A percentile compares a stretch with the other conserved stretches of the same genome.
phyloP scores from a whole-genome alignment of 495 filamentous ascomycete genomes.

The Podospora bellae-mahoneyi region DNA sequence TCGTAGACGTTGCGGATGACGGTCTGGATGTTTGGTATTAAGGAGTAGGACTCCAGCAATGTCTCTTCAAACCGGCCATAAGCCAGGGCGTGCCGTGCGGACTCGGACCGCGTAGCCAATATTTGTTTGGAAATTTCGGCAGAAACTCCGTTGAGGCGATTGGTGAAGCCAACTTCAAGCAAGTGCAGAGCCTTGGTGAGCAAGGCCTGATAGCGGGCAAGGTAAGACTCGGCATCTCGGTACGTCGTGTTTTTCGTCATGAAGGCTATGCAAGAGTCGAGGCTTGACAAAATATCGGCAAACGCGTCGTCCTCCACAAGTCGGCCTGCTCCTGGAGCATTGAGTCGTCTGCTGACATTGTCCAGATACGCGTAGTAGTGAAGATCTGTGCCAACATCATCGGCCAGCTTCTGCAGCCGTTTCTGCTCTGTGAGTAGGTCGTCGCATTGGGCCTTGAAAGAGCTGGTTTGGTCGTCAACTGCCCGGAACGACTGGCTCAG shows the following conservation, averaged over 20 bases:
- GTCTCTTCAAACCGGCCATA: conserved; percentile 50
- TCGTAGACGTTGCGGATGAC: conserved; percentile 56
- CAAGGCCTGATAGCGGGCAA: conserved; percentile 86
- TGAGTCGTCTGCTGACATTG: conserved; percentile 80
- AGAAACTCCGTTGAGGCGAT: conserved; percentile 44
- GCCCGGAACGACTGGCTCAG: conserved; percentile 78
- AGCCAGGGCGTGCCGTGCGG: conserved; percentile 49
- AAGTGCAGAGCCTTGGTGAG: conserved; percentile 55
- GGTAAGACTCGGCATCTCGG: conserved; percentile 80
- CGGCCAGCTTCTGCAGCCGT: conserved; percentile 68
- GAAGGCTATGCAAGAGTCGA: conserved; percentile 86
- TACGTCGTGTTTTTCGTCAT: conserved; percentile 82
- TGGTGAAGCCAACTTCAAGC: conserved; percentile 50
- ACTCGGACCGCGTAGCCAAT: conserved; percentile 45
- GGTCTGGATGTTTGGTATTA: conserved; percentile 46
- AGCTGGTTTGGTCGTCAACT: conserved; percentile 85
- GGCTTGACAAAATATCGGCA: conserved; percentile 74
- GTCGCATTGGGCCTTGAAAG: conserved; percentile 88
- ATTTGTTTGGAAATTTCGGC: conserved; percentile 46
- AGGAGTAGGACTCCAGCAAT: conserved; percentile 43
- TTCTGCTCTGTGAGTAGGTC: conserved; percentile 75
- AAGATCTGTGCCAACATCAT: conserved; percentile 78
- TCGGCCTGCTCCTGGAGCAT: conserved; percentile 84
- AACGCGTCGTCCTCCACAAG: conserved; percentile 78
- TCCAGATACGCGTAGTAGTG: conserved; percentile 91